phyloP scores from a whole-genome alignment of 257 asterid species.

The Anisodus acutangulus region DNA sequence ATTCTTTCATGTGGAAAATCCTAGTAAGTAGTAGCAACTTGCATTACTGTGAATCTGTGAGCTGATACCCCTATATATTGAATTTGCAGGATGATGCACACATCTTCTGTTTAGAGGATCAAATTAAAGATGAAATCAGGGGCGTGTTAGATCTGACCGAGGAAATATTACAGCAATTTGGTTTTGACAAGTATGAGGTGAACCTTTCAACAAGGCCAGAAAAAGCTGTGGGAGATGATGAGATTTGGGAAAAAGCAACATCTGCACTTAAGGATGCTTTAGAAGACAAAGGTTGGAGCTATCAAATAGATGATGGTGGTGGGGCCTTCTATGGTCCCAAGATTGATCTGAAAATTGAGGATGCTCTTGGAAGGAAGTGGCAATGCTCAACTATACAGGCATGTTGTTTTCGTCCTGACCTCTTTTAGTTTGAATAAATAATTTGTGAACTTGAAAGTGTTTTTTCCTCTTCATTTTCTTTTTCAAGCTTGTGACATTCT shows the following conservation, averaged over 20 bases:
- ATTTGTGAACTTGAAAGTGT: neutral
- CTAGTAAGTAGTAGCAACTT: neutral
- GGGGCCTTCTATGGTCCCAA: constrained; percentile 99
- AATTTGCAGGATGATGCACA: constrained; percentile 92
- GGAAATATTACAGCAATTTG: constrained; percentile 84
- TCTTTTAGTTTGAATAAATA: neutral
- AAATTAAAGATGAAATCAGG: constrained; percentile 87
- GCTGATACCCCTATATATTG: neutral
- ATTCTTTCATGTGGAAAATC: constrained; percentile 10
- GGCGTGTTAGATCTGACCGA: constrained; percentile 94
- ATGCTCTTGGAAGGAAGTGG: constrained; percentile 99
- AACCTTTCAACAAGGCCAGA: constrained; percentile 98
- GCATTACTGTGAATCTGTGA: neutral
- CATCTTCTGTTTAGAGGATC: constrained; percentile 91
- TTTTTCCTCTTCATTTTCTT: neutral
- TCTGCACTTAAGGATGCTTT: constrained; percentile 82
- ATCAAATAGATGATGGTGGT: constrained; percentile 90
- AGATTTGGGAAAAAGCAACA: constrained; percentile 92
- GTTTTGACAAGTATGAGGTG: constrained; percentile 86
- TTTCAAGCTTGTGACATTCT: neutral
- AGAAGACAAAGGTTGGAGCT: constrained; percentile 87
- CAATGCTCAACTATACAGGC: constrained; percentile 99
- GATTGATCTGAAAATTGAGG: constrained; percentile 96
- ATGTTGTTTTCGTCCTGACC: neutral
- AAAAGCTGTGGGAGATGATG: constrained; percentile 80